Conservation (phyloP, 768 basidiomycete species). For the Tricholoma matsutake region DNA sequence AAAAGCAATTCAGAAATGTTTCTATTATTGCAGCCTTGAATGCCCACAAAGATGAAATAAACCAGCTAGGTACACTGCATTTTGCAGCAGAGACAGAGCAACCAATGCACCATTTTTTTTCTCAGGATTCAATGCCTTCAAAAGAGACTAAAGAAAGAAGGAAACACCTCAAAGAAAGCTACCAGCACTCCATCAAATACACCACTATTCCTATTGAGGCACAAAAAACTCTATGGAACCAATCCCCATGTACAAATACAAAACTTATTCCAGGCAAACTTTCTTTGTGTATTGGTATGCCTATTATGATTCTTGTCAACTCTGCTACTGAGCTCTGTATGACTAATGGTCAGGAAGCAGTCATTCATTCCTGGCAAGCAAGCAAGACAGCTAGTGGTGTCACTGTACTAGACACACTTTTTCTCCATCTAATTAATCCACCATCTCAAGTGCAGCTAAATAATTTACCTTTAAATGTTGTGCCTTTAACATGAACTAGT, state of each 20-base stretch:
- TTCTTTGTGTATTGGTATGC: conserved; percentile 27
- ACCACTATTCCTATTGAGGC: background rate
- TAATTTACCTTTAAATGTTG: conserved; percentile 5
- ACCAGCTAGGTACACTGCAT: background rate
- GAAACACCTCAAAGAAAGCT: too few relatives aligned
- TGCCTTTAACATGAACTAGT: conserved; percentile 2
- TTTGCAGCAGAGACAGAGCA: background rate
- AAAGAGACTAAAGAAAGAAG: too few relatives aligned
- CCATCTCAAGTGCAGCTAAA: background rate
- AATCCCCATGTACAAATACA: conserved; percentile 20
- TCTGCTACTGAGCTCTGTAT: conserved; percentile 31
- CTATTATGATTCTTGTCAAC: conserved; percentile 30
- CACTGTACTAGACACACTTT: conserved; percentile 2
- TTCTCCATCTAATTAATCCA: conserved; percentile 2
- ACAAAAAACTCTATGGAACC: conserved; percentile 19
- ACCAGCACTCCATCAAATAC: background rate
- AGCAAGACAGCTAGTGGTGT: background rate
- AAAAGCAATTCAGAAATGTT: too few relatives aligned
- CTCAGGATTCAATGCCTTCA: background rate
- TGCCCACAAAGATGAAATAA: background rate
- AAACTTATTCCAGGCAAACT: conserved; percentile 26
- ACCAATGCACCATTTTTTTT: background rate
- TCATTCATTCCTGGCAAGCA: conserved; percentile 24
- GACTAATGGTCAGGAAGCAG: conserved; percentile 29
- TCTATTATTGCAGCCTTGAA: background rate